phyloP scores from a whole-genome alignment of 805 yeast species.

The Zygosaccharomyces gambellarensis region DNA sequence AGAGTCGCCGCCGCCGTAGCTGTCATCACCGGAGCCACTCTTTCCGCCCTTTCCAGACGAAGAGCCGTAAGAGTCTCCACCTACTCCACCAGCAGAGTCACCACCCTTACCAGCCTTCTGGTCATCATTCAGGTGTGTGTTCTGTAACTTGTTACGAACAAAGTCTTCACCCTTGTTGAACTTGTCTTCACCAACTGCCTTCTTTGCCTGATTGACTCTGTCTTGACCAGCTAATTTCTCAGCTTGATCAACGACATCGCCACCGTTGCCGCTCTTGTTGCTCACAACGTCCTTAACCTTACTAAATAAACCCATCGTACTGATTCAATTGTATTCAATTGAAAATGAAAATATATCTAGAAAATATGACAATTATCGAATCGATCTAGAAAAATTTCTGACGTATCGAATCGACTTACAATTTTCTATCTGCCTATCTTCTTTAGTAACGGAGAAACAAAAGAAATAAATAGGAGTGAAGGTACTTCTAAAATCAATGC shows the following conservation, averaged over 20 bases:
- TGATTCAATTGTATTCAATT: background rate
- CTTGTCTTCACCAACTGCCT: slow-evolving; percentile 32
- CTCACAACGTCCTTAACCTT: slow-evolving; percentile 37
- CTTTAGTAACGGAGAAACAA: background rate
- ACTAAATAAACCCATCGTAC: slow-evolving; percentile 43
- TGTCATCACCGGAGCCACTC: slow-evolving; percentile 9
- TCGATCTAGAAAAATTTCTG: background rate
- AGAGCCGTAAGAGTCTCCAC: slow-evolving; percentile 20
- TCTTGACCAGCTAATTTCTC: slow-evolving; percentile 33
- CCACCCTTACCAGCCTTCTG: slow-evolving; percentile 17
- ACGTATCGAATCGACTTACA: background rate
- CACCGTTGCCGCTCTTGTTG: slow-evolving; percentile 12
- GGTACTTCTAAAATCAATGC: background rate
- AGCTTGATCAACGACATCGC: slow-evolving; percentile 28
- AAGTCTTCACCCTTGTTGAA: slow-evolving; percentile 29
- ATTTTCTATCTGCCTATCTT: background rate
- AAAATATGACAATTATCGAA: background rate
- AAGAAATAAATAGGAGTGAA: background rate
- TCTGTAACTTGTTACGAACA: slow-evolving; percentile 29
- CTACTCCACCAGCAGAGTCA: background rate
- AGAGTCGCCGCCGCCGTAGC: slow-evolving; percentile 18
- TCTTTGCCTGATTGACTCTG: slow-evolving; percentile 25
- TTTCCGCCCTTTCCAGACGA: slow-evolving; percentile 24
- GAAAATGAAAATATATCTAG: background rate
- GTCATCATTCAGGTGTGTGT: slow-evolving; percentile 26